Evolutionary conservation across 495 filamentous ascomycete genomes (phyloP), one percentile per base, ranked within the genome.

Genomic region (Cenococcum geophilum): DNA sequence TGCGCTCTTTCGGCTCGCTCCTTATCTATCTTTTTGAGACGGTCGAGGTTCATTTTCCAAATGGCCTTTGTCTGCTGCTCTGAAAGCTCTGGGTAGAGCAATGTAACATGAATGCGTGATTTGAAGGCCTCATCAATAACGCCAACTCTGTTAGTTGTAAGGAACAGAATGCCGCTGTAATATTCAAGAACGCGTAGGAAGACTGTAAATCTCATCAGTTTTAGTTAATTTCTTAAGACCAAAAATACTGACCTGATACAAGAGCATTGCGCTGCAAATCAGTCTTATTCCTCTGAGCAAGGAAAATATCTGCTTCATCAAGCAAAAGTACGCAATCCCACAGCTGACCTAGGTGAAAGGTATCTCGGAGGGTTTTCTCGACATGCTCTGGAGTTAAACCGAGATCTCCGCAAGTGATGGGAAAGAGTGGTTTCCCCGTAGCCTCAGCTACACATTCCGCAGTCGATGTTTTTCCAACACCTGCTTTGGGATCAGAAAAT

Each of bases 131-230:
- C 73, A 61, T 81, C 78, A 55, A 82, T 76, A 5, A 70, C 77
- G 10, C 71, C 77, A 2, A 85, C 76, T 5, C 81, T 71, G 63
- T 84, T 85, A 0, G 80, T 82, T 0, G 82, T 83, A 1, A 85
- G 69, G 63, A 84, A 82, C 0, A 84, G 72, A 25, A 84, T 80
- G 6, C 82, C 82, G 0, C 73, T 59, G 59, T 85, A 87, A 65
- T 82, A 85, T 55, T 85, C 84, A 0, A 86, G 71, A 0, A 76
- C 72, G 1, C 83, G 72, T 1, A 85, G 56, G 20, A 61, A 55
- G 9, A 56, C 53, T 56, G 12, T 2, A 40, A 5, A 5, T 37
- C 14, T 25, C 25, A 52, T 23, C 49, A 52, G 1, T 16, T 6
- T 16, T 16, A 52, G 22, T 32, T 32, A 10, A 16, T 32, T 27